Base-by-base conservation (phyloP, 2,329 filamentous ascomycete species). In the Arthrocladium fulminans region DNA sequence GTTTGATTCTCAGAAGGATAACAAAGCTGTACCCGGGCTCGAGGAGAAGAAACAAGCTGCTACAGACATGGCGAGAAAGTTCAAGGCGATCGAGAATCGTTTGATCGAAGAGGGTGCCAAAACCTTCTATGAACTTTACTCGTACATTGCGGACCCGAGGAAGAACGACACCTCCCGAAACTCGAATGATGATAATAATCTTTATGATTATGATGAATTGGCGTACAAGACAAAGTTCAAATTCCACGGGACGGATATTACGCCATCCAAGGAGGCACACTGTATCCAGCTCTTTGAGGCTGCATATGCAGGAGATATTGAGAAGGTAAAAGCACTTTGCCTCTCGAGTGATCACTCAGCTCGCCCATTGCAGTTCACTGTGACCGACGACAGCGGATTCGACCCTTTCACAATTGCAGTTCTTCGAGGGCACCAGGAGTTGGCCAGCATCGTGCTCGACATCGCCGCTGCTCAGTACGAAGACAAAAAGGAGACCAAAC, bases 391-490 rank as follows among this genome's bases (percentile, higher is more conserved):
- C 1, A 56, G 63, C 2, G 52, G 58, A 1, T 73, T 81, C 51
- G 77, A 68, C 9, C 81, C 84, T 0, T 87, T 90, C 59, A 78
- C 77, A 0, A 67, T 92, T 43, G 82, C 85, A 0, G 75, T 86
- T 40, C 61, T 83, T 3, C 76, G 76, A 22, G 82, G 83, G 0
- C 81, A 90, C 56, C 63, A 74, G 38, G 72, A 79, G 1, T 67
- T 82, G 10, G 84, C 86, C 1, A 74, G 70, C 50, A 75, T 74
- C 1, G 77, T 92, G 22, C 68, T 92, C 6, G 80, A 84, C 50
- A 88, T 92, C 53, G 73, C 77, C 0, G 73, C 78, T 38, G 79
- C 77, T 2, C 86, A 92, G 58, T 88, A 83, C 64, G 69, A 73
- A 2, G 73, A 83, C 35, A 69, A 74, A 29, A 68, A 71, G 22